Conservation (phyloP, 176 grass and related monocot genomes). For the Thinopyrum elongatum region DNA sequence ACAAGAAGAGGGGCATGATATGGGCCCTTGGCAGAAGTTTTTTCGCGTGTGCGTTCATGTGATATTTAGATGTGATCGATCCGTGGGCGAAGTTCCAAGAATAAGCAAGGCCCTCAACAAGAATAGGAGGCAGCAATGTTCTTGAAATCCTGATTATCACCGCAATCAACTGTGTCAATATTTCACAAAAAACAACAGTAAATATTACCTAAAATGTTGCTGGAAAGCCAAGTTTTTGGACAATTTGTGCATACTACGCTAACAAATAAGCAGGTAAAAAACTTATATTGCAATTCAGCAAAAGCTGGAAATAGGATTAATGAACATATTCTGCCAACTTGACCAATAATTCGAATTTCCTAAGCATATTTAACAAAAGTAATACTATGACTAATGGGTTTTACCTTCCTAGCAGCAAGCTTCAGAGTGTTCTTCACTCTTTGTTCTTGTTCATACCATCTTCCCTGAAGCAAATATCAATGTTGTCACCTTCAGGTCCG, state of each 20-base stretch:
- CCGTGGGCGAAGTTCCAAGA: background rate
- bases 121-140: slow-evolving; percentile 77
- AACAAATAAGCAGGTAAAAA: slow-evolving; percentile 26
- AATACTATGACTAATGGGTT: background rate
- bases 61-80: too few relatives aligned
- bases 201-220: slow-evolving; percentile 59
- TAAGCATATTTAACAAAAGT: background rate
- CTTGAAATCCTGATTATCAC: slow-evolving; percentile 67
- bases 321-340: background rate
- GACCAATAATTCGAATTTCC: background rate
- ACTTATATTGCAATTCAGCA: background rate
- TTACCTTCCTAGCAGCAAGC: slow-evolving; percentile 51
- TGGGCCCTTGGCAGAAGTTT: too few relatives aligned
- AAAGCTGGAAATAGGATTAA: slow-evolving; percentile 14
- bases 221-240: slow-evolving; percentile 70
- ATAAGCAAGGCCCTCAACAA: slow-evolving; percentile 68
- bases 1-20: too few relatives aligned
- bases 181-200: background rate
- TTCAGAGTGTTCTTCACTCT: slow-evolving; percentile 60
- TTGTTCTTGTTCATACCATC: slow-evolving; percentile 84
- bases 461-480: slow-evolving; percentile 80
- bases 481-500: slow-evolving; percentile 67
- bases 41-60: too few relatives aligned
- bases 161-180: background rate
- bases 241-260: slow-evolving; percentile 56